These are phyloP conservation scores for Berkeleyomyces rouxiae DNA, from an alignment of 2,329 filamentous ascomycete genomes.

Conservation along the genomic window DNA sequence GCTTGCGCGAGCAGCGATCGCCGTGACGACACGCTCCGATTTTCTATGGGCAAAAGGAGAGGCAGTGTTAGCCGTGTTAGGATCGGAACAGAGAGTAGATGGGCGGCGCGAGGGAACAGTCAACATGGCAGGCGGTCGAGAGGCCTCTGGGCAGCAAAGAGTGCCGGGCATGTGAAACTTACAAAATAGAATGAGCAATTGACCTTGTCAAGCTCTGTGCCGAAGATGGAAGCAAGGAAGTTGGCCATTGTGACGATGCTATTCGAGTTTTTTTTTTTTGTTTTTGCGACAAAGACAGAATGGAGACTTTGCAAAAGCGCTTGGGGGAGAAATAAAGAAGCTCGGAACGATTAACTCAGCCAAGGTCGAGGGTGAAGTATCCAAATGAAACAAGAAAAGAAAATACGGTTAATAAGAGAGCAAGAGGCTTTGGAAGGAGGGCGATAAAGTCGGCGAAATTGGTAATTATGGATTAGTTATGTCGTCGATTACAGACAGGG, in stretches of 20 bases:
- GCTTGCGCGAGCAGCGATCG: conserved; percentile 93
- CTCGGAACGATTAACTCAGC: background rate
- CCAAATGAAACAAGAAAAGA: too few species aligned
- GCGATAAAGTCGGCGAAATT: background rate
- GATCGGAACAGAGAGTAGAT: background rate
- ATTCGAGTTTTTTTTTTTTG: background rate
- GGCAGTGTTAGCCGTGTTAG: conserved; percentile 5
- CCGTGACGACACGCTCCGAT: conserved; percentile 97
- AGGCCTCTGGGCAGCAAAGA: background rate
- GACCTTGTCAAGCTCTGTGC: conserved; percentile 98
- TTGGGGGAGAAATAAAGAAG: background rate
- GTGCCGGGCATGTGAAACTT: conserved; percentile 16
- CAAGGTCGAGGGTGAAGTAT: too few species aligned
- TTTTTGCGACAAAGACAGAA: conserved; percentile 1
- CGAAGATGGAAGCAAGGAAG: conserved; percentile 98
- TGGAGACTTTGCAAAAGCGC: background rate
- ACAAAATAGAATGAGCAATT: conserved; percentile 92
- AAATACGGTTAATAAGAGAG: too few species aligned
- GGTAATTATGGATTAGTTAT: conserved; percentile 4
- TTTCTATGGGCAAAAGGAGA: conserved; percentile 46
- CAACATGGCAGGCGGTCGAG: background rate
- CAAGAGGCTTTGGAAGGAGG: background rate
- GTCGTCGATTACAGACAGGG: background rate
- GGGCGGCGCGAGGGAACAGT: too few species aligned
- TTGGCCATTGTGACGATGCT: conserved; percentile 55